Evolutionary conservation across 1,284 basidiomycete species (phyloP).

Genomic region (Apiotrichum porosum): DNA sequence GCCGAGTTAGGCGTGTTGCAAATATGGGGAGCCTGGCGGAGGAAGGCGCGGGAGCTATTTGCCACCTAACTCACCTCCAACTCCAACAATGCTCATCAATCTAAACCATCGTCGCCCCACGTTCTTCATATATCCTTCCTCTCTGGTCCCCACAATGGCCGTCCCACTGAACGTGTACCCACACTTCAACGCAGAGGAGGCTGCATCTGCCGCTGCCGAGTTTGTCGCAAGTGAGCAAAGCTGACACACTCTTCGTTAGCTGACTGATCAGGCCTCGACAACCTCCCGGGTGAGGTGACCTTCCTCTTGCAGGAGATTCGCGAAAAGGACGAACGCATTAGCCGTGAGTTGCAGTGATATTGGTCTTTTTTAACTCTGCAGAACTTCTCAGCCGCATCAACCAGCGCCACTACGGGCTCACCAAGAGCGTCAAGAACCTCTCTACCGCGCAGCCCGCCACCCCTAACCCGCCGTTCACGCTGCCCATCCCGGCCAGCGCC

Average conservation of each 20-base stretch:
- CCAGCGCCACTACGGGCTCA: constrained; percentile 37
- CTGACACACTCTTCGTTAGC: not conserved
- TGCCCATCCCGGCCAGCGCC: constrained; percentile 27
- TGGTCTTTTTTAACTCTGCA: not conserved
- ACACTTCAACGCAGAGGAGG: constrained; percentile 58
- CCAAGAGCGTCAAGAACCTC: constrained; percentile 27
- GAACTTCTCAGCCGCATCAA: constrained; percentile 39
- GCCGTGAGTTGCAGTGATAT: constrained; percentile 23
- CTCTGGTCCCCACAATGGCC: constrained; percentile 4
- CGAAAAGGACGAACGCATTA: constrained; percentile 50
- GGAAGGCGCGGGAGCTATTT: no score
- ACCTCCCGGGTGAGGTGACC: constrained; percentile 66
- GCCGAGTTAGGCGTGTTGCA: no score
- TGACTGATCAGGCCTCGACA: constrained; percentile 61
- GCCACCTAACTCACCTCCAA: constrained; percentile 5
- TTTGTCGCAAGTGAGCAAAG: constrained; percentile 60
- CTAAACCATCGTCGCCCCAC: no score
- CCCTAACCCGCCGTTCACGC: constrained; percentile 22
- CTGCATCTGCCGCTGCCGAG: constrained; percentile 63
- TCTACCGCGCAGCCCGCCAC: constrained; percentile 9
- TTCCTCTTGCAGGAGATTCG: constrained; percentile 66
- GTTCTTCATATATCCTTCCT: no score
- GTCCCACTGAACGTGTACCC: constrained; percentile 30
- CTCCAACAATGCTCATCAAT: no score
- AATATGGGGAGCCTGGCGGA: no score